Evolutionary conservation across 352 stramenopile species (phyloP).

Genomic region (Phytopythium kandeliae): DNA sequence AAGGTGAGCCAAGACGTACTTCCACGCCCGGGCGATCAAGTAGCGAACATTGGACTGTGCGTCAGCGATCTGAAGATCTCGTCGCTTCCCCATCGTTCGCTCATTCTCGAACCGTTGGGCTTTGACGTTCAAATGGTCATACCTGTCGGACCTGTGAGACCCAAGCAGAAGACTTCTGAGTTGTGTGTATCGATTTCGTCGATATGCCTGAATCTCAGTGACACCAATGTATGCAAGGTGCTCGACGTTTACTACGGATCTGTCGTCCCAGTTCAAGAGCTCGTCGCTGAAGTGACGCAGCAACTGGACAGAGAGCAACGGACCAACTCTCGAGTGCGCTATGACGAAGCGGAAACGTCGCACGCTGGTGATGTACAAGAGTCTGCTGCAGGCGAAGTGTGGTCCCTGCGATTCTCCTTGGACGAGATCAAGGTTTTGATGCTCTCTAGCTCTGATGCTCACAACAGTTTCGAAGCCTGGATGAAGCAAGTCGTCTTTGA

Average conservation of each 20-base stretch:
- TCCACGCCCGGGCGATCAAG: not conserved
- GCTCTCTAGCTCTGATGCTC: conserved; percentile 33
- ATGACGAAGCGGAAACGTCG: not conserved
- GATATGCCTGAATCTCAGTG: conserved; percentile 40
- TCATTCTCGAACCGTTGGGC: conserved; percentile 29
- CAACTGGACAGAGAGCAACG: conserved; percentile 16
- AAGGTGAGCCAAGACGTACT: not conserved
- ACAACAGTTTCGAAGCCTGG: conserved; percentile 45
- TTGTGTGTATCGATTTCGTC: conserved; percentile 14
- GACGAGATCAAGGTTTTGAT: conserved; percentile 48
- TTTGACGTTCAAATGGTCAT: conserved; percentile 24
- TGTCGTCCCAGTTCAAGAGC: conserved; percentile 26
- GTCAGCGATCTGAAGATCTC: conserved; percentile 5
- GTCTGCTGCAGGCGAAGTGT: not conserved
- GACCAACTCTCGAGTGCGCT: conserved; percentile 8
- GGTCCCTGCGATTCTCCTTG: conserved; percentile 23
- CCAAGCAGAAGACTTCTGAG: not conserved
- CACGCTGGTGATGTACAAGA: not conserved
- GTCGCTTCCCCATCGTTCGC: conserved; percentile 19
- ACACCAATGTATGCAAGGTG: conserved; percentile 28
- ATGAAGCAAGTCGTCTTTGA: conserved; percentile 30
- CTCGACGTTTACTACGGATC: conserved; percentile 29
- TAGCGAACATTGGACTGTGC: not conserved
- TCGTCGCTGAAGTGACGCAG: conserved; percentile 13
- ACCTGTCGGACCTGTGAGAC: conserved; percentile 2